Base-by-base conservation (phyloP, 2,329 filamentous ascomycete species). In the Onygenales sp. region DNA sequence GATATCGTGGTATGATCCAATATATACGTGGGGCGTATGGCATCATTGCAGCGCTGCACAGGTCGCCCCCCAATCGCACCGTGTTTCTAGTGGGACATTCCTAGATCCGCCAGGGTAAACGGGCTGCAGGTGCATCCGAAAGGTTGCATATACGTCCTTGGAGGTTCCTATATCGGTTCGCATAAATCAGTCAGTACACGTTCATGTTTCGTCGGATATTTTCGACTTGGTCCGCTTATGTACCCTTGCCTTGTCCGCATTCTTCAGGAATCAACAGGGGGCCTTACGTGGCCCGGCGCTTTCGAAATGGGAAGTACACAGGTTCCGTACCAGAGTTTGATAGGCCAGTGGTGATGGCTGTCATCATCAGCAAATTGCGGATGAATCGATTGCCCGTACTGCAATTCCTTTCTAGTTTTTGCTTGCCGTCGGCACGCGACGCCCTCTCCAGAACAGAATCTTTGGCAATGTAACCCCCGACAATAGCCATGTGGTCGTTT, bases 21-120 rank as follows among this genome's bases (percentile, higher is more conserved):
- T 49, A 39, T 41, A 41, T 39, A 39, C 17, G 46, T 49, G 46
- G 46, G 46, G 46, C 46, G 46, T 49, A 41, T 49, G 46, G 46
- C 11, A 49, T 41, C 35, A 36, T 27, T 41, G 46, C 46, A 49
- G 33, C 17, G 21, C 13, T 44, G 17, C 35, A 7, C 46, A 49
- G 27, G n/a, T 41, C 4, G 11, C 14, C 7, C 46, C 31, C 10
- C 35, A 48, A 38, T 48, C 38, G 27, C 33, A 13, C n/a, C 14
- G 10, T 35, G 3, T n/a, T 9, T 21, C 31, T 13, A 36, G 8
- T n/a, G n/a, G 38, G 7, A 17, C n/a, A 21, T 11, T 9, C 3
- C 31, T 14, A 35, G 10, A 17, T 39, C 17, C n/a, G n/a, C 46
- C 17, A 9, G 5, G 21, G 46, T 36, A 11, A 32, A 7, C 6